A percentile compares a stretch with the other conserved stretches of the same genome.
phyloP scores from a whole-genome alignment of 2,329 filamentous ascomycete genomes.

The Orbilia javanica region DNA sequence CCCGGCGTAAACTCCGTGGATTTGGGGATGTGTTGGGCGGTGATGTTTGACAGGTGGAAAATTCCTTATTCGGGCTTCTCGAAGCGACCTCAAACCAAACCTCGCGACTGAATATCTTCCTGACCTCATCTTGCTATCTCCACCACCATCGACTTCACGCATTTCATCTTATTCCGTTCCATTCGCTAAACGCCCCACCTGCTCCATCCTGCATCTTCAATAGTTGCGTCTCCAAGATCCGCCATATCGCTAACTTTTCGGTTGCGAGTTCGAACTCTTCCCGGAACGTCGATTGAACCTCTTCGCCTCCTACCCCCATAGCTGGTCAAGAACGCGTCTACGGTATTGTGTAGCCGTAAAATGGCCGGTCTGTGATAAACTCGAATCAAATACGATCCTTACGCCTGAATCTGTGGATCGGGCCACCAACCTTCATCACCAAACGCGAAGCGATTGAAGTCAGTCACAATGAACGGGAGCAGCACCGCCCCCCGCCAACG shows the following conservation, averaged over 20 bases:
- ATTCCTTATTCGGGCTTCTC: neutral
- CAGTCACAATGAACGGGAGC: conserved; percentile 50
- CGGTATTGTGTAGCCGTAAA: neutral
- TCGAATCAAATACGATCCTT: neutral
- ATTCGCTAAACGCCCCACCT: neutral
- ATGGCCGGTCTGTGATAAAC: neutral
- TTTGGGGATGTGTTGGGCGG: neutral
- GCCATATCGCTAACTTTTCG: neutral
- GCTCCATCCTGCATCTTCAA: neutral
- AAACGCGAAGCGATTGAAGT: neutral
- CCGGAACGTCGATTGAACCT: neutral
- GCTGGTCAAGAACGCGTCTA: conserved; percentile 19
- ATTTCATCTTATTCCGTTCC: neutral
- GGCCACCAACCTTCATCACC: neutral
- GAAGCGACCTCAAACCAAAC: conserved; percentile 4
- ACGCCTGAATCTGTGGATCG: neutral
- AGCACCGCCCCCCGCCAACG: conserved; percentile 66
- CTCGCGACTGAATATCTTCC: conserved; percentile 15
- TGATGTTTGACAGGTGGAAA: neutral
- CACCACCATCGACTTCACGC: conserved; percentile 3
- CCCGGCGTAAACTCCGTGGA: no score
- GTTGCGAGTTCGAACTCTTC: neutral
- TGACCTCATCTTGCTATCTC: conserved; percentile 9
- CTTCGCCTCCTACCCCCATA: neutral
- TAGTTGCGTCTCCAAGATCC: neutral